Evolutionary conservation across 495 filamentous ascomycete species (phyloP), one percentile per base, ranked within the genome.

Genomic region (Tuber aestivum): DNA sequence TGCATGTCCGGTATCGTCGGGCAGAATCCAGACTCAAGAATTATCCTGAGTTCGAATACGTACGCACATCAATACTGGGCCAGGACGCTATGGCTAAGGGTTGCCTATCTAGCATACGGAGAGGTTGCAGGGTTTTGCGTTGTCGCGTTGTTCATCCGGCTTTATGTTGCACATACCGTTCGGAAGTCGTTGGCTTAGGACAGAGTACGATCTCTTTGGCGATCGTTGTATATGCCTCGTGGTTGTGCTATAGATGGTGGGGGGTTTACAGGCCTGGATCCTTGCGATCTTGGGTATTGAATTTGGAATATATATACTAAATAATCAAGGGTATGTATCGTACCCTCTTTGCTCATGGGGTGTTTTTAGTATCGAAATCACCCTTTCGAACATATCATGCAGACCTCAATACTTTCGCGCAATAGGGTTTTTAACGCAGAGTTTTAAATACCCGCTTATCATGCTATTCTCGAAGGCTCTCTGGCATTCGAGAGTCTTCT

Each of bases 31-130:
- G 21, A 82, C 41, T 82, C 80, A 5, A 69, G 2, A 18, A 74
- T 82, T 35, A 70, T 71, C 4, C 32, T 82, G 41, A 81, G 79
- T n/a, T 18, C 73, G 14, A 82, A 82, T 56, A 81, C 72, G 44
- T 73, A 71, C 40, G 61, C 50, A 2, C 73, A 82, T 35, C 80
- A 81, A 50, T 78, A 76, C 32, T 82, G 80, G 80, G 80, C 80
- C 38, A 74, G 42, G 56, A 70, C 14, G 20, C 73, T 79, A 41
- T 82, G 80, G 80, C 20, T 82, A n/a, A 76, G 71, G 38, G 72
- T 82, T 7, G 80, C 75, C 12, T 81, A 79, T 68, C 27, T 72
- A 3, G 74, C 76, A 12, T 82, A 81, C 70, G 80, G 80, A 2
- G 79, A 76, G 35, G 73, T 82, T 50, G 80, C 74, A 23, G 35